A percentile compares a stretch with the other conserved stretches of the same genome.
Conservation (phyloP, 208 protist species). For the Porcisia hertigi region DNA sequence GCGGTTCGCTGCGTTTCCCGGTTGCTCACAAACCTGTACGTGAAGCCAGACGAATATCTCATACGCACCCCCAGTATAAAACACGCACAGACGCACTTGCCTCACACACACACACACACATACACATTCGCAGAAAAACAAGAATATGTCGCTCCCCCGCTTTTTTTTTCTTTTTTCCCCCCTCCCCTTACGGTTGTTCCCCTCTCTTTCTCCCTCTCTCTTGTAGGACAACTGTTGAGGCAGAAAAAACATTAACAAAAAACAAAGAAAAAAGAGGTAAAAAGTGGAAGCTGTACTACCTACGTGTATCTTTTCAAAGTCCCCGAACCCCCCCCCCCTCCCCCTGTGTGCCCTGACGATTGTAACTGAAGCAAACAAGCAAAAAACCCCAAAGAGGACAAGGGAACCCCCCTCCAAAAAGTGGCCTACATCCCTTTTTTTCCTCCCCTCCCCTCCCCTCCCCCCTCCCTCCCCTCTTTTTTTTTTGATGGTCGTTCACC, state of each 20-base stretch:
- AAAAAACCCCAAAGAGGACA: neutral
- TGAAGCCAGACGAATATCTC: neutral
- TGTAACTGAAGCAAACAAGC: neutral
- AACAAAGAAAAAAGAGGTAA: slow-evolving; percentile 1
- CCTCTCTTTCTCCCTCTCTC: neutral
- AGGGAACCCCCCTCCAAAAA: neutral
- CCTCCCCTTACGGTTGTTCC: neutral
- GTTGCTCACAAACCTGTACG: neutral
- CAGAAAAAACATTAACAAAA: neutral
- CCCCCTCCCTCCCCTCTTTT: neutral
- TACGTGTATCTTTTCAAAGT: slow-evolving; percentile 22
- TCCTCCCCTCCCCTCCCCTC: neutral
- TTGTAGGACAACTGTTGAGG: neutral
- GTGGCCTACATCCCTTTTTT: neutral
- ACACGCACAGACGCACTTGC: neutral
- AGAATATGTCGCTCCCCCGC: neutral
- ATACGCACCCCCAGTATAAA: neutral
- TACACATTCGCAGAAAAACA: neutral
- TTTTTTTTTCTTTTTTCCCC: neutral
- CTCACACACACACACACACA: too few species aligned
- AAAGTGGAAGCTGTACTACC: neutral
- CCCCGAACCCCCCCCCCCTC: neutral
- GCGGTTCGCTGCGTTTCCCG: neutral
- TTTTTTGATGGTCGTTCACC: neutral
- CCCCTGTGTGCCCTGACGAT: neutral